phyloP scores from a whole-genome alignment of 768 basidiomycete species.

The Boletus subcaerulescens region DNA sequence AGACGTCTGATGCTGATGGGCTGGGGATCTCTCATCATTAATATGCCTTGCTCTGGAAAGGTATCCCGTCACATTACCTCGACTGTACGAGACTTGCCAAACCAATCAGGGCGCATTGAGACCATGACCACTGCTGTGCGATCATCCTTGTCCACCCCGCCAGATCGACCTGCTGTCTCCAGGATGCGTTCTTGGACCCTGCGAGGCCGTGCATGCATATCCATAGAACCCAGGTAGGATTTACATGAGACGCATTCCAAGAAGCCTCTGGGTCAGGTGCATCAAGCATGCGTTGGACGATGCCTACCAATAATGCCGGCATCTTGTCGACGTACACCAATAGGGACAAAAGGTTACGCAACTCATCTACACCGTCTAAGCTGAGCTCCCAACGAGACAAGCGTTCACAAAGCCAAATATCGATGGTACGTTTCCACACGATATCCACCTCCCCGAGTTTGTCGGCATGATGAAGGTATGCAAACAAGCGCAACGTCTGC shows the following conservation, averaged over 20 bases:
- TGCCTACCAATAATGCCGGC: conserved; percentile 39
- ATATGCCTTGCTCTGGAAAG: not conserved
- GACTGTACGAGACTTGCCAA: conserved; percentile 46
- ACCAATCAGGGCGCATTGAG: conserved; percentile 52
- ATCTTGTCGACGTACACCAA: conserved; percentile 49
- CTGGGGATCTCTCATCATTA: conserved; percentile 9
- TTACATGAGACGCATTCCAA: conserved; percentile 35
- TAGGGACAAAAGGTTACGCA: conserved; percentile 55
- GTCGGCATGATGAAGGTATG: conserved; percentile 44
- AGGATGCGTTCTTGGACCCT: conserved; percentile 40
- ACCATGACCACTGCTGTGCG: conserved; percentile 55
- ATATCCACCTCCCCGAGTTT: conserved; percentile 56
- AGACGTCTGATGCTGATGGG: conserved; percentile 16
- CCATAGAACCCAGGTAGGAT: conserved; percentile 56
- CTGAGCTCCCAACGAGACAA: conserved; percentile 41
- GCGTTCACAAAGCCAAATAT: conserved; percentile 44
- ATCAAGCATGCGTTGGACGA: conserved; percentile 44
- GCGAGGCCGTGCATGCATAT: conserved; percentile 52
- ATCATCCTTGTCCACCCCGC: conserved; percentile 45
- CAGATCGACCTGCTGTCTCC: conserved; percentile 48
- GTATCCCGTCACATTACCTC: conserved; percentile 35
- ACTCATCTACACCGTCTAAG: conserved; percentile 44
- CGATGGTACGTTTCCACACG: conserved; percentile 56
- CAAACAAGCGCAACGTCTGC: conserved; percentile 47
- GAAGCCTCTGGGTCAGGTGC: conserved; percentile 27